Conservation (phyloP, 345 rosid species). For the Pugionium dolabratum region DNA sequence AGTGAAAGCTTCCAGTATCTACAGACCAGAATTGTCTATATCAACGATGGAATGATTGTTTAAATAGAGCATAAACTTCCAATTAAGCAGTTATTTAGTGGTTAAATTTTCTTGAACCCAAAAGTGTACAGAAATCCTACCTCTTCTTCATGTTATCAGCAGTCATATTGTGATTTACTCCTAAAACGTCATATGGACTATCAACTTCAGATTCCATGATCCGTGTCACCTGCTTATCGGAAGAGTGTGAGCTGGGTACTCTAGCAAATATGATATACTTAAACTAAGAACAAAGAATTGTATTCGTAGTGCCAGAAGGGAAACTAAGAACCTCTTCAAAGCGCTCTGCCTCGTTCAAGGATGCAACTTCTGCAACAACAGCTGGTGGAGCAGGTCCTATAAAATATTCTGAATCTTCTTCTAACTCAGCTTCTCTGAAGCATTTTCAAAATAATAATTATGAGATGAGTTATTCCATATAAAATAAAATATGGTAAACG, state of each 20-base stretch:
- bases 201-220: slow-evolving; percentile 74
- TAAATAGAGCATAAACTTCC: background rate
- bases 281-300: background rate
- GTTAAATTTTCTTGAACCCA: slow-evolving; percentile 8
- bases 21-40: slow-evolving; percentile 12
- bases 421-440: slow-evolving; percentile 79
- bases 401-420: slow-evolving; percentile 73
- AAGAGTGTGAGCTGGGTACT: slow-evolving; percentile 15
- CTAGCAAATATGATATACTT: background rate
- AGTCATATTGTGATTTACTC: slow-evolving; percentile 70
- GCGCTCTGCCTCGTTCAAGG: slow-evolving; percentile 92
- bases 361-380: slow-evolving; percentile 84
- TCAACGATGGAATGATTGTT: slow-evolving; percentile 7
- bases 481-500: background rate
- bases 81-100: background rate
- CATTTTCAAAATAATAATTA: slow-evolving; percentile 10
- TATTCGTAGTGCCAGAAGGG: slow-evolving; percentile 7
- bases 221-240: slow-evolving; percentile 66
- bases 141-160: slow-evolving; percentile 82
- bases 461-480: background rate
- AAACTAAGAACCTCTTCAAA: slow-evolving; percentile 75
- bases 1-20: slow-evolving; percentile 98
- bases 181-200: slow-evolving; percentile 76
- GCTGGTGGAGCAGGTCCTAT: slow-evolving; percentile 93
- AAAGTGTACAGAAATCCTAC: slow-evolving; percentile 44